Percentiles rank a stretch among this genome's conserved stretches.
Conservation (phyloP, 1,284 basidiomycete genomes). For the Sanghuangporus weigelae region DNA sequence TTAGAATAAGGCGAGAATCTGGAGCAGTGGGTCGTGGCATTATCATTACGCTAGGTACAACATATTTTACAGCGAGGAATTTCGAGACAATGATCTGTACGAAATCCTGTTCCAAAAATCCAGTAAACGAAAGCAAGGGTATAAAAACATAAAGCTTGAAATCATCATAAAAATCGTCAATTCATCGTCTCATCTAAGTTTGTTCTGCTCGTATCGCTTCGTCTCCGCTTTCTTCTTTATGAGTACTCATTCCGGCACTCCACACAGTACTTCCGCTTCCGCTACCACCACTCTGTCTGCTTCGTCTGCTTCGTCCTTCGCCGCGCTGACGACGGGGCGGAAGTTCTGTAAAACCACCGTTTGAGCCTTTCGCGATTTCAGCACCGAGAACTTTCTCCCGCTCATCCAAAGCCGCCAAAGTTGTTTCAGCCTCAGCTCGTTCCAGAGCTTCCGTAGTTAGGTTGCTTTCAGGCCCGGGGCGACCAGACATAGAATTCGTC, state of each 20-base stretch:
- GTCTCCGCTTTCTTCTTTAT: slow-evolving; percentile 32
- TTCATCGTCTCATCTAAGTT: slow-evolving; percentile 1
- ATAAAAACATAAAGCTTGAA: slow-evolving; percentile 3
- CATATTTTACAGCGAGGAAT: slow-evolving; percentile 8
- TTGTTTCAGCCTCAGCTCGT: slow-evolving; percentile 69
- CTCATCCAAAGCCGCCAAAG: slow-evolving; percentile 67
- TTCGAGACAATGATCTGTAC: slow-evolving; percentile 11
- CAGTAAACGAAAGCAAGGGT: slow-evolving; percentile 12
- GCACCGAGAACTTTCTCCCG: slow-evolving; percentile 66
- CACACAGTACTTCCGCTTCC: slow-evolving; percentile 74
- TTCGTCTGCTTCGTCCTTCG: slow-evolving; percentile 49
- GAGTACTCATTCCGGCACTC: slow-evolving; percentile 73
- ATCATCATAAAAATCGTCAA: slow-evolving; percentile 11
- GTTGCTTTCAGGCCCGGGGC: slow-evolving; percentile 27
- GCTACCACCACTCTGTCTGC: slow-evolving; percentile 48
- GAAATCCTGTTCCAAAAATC: not conserved
- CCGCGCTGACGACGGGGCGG: slow-evolving; percentile 37
- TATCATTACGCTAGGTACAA: slow-evolving; percentile 19
- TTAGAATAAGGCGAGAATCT: no score
- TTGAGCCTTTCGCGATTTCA: slow-evolving; percentile 68
- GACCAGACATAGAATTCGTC: slow-evolving; percentile 29
- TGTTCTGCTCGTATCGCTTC: not conserved
- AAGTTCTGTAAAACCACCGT: slow-evolving; percentile 75
- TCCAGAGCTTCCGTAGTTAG: slow-evolving; percentile 72
- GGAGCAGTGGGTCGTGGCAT: not conserved